Evolutionary conservation across 1,284 basidiomycete species (phyloP), one percentile per base, ranked within the genome.

Genomic region (Ganoderma lucidum): DNA sequence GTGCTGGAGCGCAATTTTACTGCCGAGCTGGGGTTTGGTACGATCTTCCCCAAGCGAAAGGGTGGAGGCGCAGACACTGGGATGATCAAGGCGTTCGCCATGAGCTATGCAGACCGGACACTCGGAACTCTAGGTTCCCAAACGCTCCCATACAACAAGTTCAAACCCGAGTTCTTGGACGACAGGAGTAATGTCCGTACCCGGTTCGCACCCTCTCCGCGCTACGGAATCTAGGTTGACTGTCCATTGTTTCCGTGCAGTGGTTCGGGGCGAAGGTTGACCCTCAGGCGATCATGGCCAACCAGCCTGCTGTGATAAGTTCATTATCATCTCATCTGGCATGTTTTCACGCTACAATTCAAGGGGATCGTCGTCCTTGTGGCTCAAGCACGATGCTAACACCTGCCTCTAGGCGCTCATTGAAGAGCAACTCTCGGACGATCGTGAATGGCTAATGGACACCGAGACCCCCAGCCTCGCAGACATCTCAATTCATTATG

Each of bases 371-470:
- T 48, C 23, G 70, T 63, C 58, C 55, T 66, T 28, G 37, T 32
- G 32, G 39, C 28, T 64, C 55, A 32, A 32, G 35, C 63, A 48
- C n/a, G 28, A 42, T 45, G 23, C 37, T 44, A 56, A 56, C 59
- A 66, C 55, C 9, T 17, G 35, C 59, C 6, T 62, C n/a, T 42
- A 89, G 86, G 73, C 78, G 8, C 74, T 87, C 15, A 58, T 87
- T 6, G 86, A 90, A 71, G 83, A 87, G 70, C 87, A 89, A 71
- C 80, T 90, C 23, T 76, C 77, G 2, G 87, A 89, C 75, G 86
- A 81, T n/a, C 83, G 88, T 3, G 84, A 87, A 75, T 90, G 88
- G 87, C 77, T 89, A 6, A 83, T 89, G 68, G 84, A 88, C 71
- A 88, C 88, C 0, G 83, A 83, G 64, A 66, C 77, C 0, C 86